Conservation (phyloP, 1,139 yeast genomes). For the Protomyces inundatus region DNA sequence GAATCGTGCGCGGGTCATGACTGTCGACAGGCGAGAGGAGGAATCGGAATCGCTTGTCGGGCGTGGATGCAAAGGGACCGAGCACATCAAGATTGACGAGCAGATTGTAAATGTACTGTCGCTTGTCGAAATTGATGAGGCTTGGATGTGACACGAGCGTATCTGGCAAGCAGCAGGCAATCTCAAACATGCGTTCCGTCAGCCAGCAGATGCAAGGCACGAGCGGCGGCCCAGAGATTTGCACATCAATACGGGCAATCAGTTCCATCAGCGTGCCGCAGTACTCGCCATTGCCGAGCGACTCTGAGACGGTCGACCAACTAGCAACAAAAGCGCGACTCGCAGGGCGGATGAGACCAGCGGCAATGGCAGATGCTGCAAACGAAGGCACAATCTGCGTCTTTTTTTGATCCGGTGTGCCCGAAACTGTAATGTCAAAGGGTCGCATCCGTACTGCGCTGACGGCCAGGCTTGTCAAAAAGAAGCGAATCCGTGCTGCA, state of each 20-base stretch:
- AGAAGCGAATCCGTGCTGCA: constrained; percentile 62
- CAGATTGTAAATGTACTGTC: constrained; percentile 55
- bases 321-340: constrained; percentile 60
- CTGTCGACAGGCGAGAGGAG: background rate
- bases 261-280: constrained; percentile 7
- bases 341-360: constrained; percentile 76
- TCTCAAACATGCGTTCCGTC: constrained; percentile 55
- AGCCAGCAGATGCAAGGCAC: constrained; percentile 89
- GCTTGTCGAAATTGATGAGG: constrained; percentile 62
- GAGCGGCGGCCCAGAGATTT: constrained; percentile 36
- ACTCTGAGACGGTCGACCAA: constrained; percentile 58
- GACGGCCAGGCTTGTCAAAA: constrained; percentile 62
- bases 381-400: constrained; percentile 63
- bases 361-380: constrained; percentile 71
- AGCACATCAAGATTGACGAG: constrained; percentile 44
- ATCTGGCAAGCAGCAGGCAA: constrained; percentile 63
- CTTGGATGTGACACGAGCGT: constrained; percentile 55
- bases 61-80: constrained; percentile 29
- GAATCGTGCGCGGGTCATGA: constrained; percentile 32
- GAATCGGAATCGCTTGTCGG: constrained; percentile 5
- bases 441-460: constrained; percentile 65
- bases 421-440: constrained; percentile 43
- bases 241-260: constrained; percentile 27
- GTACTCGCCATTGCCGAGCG: constrained; percentile 36
- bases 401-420: constrained; percentile 44